Evolutionary conservation across 2,329 filamentous ascomycete genomes (phyloP).

Genomic region (Colletotrichum somersetense): DNA sequence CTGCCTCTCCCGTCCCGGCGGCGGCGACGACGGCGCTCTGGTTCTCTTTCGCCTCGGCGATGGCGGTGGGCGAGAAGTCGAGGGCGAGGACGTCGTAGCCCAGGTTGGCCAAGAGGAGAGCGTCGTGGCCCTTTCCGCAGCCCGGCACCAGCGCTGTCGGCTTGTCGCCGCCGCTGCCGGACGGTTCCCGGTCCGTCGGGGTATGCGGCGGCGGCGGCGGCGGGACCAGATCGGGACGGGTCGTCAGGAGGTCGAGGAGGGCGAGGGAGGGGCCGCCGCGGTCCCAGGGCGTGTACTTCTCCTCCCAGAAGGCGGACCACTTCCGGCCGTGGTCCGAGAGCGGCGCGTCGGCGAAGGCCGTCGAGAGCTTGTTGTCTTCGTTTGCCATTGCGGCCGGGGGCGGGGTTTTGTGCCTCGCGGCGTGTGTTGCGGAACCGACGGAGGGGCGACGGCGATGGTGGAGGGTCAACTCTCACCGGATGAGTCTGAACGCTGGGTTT

Average conservation of each 20-base stretch:
- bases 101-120: conserved; percentile 77
- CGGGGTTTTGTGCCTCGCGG: too few species aligned
- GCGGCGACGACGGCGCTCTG: conserved; percentile 46
- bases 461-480: background rate
- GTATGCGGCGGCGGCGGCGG: conserved; percentile 1
- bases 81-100: conserved; percentile 85
- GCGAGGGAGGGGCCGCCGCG: conserved; percentile 65
- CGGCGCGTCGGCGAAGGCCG: conserved; percentile 52
- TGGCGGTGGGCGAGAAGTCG: conserved; percentile 69
- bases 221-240: conserved; percentile 60
- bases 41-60: conserved; percentile 61
- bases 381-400: conserved; percentile 43
- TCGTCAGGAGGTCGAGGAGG: conserved; percentile 64
- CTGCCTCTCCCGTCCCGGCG: conserved; percentile 50
- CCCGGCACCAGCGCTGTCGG: conserved; percentile 78
- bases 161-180: background rate
- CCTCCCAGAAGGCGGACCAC: conserved; percentile 65
- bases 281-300: conserved; percentile 67
- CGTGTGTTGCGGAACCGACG: too few species aligned
- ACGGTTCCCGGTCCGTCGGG: background rate
- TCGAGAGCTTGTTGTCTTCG: conserved; percentile 47
- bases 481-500: background rate
- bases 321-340: conserved; percentile 51
- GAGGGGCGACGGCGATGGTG: background rate
- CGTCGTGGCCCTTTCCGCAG: conserved; percentile 86